Percentiles rank a stretch among this genome's conserved stretches.
phyloP scores from a whole-genome alignment of 352 stramenopile species.

The Globisporangium yorkense region DNA sequence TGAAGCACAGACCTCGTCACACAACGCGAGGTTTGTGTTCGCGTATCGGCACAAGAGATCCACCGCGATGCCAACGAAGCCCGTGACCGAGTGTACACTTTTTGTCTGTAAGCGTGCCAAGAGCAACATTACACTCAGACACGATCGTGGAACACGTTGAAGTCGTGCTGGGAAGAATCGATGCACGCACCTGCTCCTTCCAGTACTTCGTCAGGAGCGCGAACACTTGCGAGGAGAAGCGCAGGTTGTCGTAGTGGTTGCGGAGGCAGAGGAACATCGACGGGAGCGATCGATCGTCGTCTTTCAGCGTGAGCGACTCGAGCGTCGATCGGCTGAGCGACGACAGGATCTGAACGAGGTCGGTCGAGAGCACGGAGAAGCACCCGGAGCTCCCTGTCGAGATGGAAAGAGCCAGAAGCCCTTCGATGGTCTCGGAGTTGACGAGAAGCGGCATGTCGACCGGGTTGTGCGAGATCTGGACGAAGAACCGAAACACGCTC shows the following conservation, averaged over 20 bases:
- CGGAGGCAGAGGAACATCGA: constrained; percentile 64
- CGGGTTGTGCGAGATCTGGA: constrained; percentile 41
- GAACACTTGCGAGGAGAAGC: constrained; percentile 52
- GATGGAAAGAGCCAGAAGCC: constrained; percentile 52
- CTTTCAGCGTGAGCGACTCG: constrained; percentile 32
- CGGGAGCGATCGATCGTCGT: constrained; percentile 46
- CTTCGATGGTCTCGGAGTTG: constrained; percentile 51
- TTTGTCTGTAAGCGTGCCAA: constrained; percentile 8
- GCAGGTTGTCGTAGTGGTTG: constrained; percentile 32
- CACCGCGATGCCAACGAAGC: constrained; percentile 58
- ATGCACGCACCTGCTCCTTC: constrained; percentile 22
- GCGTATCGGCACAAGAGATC: constrained; percentile 28
- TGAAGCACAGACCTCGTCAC: constrained; percentile 6
- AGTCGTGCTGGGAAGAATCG: too few species aligned
- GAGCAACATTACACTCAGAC: background rate
- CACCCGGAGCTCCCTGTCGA: constrained; percentile 21
- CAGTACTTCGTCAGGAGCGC: constrained; percentile 49
- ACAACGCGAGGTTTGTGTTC: constrained; percentile 1
- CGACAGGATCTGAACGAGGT: constrained; percentile 43
- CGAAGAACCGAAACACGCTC: constrained; percentile 51
- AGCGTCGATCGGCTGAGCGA: constrained; percentile 33
- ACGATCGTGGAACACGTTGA: background rate
- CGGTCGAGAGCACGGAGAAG: constrained; percentile 24
- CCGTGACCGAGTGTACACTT: constrained; percentile 37
- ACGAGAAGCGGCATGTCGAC: constrained; percentile 41